phyloP scores from a whole-genome alignment of 2,329 filamentous ascomycete genomes.

The Fusarium annulatum region DNA sequence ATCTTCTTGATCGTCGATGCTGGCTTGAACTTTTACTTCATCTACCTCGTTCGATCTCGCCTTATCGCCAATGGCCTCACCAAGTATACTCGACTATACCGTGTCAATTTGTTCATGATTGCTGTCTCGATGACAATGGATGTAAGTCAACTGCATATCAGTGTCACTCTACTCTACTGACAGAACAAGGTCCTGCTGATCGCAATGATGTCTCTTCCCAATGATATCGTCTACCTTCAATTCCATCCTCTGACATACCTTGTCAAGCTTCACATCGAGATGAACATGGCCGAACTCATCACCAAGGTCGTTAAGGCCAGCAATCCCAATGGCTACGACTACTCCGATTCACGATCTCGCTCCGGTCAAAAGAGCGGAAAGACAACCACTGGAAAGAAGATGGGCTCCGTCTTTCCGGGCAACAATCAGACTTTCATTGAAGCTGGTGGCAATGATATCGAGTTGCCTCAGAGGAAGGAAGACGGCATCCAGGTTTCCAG shows the following conservation, averaged over 20 bases:
- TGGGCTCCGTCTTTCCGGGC: conserved; percentile 33
- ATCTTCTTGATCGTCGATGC: conserved; percentile 64
- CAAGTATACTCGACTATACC: conserved; percentile 60
- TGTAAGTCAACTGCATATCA: neutral
- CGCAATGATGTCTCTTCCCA: conserved; percentile 48
- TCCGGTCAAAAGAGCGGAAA: conserved; percentile 36
- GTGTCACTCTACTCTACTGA: neutral
- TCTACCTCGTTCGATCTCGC: conserved; percentile 58
- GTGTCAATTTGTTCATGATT: conserved; percentile 49
- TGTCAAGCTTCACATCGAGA: conserved; percentile 65
- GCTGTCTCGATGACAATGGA: conserved; percentile 47
- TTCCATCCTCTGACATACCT: conserved; percentile 64
- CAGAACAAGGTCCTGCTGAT: conserved; percentile 42
- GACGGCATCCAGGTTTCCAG: conserved; percentile 42
- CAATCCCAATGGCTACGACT: conserved; percentile 42
- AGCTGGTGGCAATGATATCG: conserved; percentile 34
- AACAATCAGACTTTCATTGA: conserved; percentile 40
- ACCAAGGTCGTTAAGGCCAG: conserved; percentile 51
- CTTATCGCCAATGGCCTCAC: conserved; percentile 60
- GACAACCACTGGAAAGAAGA: conserved; percentile 19
- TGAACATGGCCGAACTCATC: conserved; percentile 65
- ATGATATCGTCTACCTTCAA: conserved; percentile 53
- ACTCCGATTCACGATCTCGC: conserved; percentile 37
- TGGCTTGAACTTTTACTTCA: conserved; percentile 63
- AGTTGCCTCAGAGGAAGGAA: conserved; percentile 28